Evolutionary conservation across 495 filamentous ascomycete species (phyloP), one percentile per base, ranked within the genome.

Genomic region (Penicillium fimorum): DNA sequence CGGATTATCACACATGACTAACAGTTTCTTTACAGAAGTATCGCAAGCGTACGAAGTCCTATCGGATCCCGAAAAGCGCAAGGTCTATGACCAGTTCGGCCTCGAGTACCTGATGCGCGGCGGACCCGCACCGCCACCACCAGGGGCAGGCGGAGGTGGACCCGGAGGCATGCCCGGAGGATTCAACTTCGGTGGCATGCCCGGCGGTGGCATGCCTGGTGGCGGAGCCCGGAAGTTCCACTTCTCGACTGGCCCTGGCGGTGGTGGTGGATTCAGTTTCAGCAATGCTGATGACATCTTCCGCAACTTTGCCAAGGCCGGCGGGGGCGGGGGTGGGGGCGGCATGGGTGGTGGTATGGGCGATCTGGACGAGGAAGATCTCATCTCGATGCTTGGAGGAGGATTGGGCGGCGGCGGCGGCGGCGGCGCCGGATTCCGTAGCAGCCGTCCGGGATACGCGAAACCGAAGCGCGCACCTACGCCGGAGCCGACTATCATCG

Each of bases 21-120:
- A 68, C 53, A 12, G n/a, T 15, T 1, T 6, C n/a, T 45, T 24
- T 33, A 40, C 50, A 79, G 93, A 97, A 63, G 85, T 90, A 48
- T 96, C 90, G 2, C 93, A 97, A 75, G 94, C 94, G 44, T 98
- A 96, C 76, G 94, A 98, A 77, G 93, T 98, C 65, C 86, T 98
- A 11, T 93, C 89, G 60, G 94, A 98, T 69, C 92, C 94, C 33
- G 95, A 97, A 66, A 97, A 97, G 72, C 87, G 94, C 54, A 96
- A 96, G 75, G 86, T 86, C 22, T 98, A 98, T 67, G 95, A 98
- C 64, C 88, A 95, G 69, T 97, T 83, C 66, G 94, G 94, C 57
- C 85, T 97, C 47, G 94, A 98, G 56, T 96, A 91, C 73, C 79
- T 97, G 40, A 79, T 96, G 20, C 88, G 88, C 37, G 93, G 93